These are phyloP conservation scores for Rostrohypoxylon terebratum DNA, from an alignment of 495 filamentous ascomycete genomes.

Conservation along the genomic window DNA sequence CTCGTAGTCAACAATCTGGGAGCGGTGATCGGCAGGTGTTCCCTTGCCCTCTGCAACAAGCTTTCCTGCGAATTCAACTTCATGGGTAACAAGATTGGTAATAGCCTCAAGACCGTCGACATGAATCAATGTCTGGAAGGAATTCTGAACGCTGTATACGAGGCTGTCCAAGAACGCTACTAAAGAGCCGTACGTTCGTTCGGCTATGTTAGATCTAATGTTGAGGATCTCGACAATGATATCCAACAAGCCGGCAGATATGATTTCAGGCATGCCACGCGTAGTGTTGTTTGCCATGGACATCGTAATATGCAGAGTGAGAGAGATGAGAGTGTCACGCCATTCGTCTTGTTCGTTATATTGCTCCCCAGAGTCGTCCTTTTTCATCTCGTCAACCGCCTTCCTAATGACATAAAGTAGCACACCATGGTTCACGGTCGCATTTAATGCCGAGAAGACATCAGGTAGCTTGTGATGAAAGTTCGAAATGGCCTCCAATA, in stretches of 20 bases:
- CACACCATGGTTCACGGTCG: constrained; percentile 95
- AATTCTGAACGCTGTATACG: constrained; percentile 81
- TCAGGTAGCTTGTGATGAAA: constrained; percentile 82
- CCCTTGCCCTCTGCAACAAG: constrained; percentile 74
- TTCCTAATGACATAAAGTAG: constrained; percentile 94
- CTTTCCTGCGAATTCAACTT: constrained; percentile 77
- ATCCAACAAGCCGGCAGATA: constrained; percentile 87
- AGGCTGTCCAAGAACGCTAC: constrained; percentile 88
- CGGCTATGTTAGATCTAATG: constrained; percentile 82
- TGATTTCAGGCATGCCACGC: constrained; percentile 68
- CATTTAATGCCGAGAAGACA: constrained; percentile 85
- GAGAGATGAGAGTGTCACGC: constrained; percentile 86
- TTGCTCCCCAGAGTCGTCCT: constrained; percentile 68
- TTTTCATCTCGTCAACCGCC: constrained; percentile 81
- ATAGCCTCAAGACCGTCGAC: constrained; percentile 87
- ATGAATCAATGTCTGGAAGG: constrained; percentile 80
- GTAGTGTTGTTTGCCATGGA: constrained; percentile 72
- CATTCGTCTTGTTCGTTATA: constrained; percentile 77
- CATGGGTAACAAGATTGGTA: constrained; percentile 82
- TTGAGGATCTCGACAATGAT: constrained; percentile 91
- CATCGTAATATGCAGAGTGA: constrained; percentile 80
- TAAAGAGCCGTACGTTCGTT: constrained; percentile 81
- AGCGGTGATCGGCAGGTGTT: constrained; percentile 81
- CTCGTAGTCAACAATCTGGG: constrained; percentile 86
- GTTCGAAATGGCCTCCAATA: constrained; percentile 83